Percentiles rank a stretch among this genome's conserved stretches.
phyloP scores from a whole-genome alignment of 306 rosid genomes.

The Quercus cerris region DNA sequence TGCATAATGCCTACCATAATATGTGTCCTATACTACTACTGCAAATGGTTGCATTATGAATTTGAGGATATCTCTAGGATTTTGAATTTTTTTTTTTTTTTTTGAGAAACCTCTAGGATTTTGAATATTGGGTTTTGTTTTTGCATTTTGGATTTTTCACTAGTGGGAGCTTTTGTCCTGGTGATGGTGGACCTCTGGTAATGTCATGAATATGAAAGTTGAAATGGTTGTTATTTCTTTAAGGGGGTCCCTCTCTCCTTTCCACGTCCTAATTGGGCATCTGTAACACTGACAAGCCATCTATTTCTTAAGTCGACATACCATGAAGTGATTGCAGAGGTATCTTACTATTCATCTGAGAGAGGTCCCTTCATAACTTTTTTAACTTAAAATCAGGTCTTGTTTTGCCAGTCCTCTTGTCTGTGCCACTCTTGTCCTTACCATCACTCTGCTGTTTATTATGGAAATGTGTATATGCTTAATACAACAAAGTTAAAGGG shows the following conservation, averaged over 20 bases:
- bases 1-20: background rate
- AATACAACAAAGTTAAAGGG: background rate
- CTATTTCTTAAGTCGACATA: conserved; percentile 5
- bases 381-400: background rate
- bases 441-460: background rate
- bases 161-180: conserved; percentile 16
- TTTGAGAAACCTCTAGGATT: conserved; percentile 12
- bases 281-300: background rate
- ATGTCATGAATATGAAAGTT: conserved; percentile 9
- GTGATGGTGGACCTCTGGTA: conserved; percentile 42
- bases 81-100: background rate
- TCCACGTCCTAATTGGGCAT: background rate
- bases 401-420: background rate
- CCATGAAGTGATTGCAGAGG: conserved; percentile 26
- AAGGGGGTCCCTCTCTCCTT: conserved; percentile 12
- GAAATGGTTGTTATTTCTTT: conserved; percentile 6
- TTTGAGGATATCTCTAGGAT: conserved; percentile 13
- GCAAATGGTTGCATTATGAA: conserved; percentile 16
- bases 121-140: conserved; percentile 15
- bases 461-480: background rate
- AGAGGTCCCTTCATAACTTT: conserved; percentile 8
- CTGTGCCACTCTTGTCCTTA: background rate
- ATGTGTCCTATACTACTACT: background rate
- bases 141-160: conserved; percentile 22
- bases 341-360: conserved; percentile 15